Percentiles rank a stretch among this genome's conserved stretches.
Conservation (phyloP, 305 asterid species). For the Fraxinus dipetala region DNA sequence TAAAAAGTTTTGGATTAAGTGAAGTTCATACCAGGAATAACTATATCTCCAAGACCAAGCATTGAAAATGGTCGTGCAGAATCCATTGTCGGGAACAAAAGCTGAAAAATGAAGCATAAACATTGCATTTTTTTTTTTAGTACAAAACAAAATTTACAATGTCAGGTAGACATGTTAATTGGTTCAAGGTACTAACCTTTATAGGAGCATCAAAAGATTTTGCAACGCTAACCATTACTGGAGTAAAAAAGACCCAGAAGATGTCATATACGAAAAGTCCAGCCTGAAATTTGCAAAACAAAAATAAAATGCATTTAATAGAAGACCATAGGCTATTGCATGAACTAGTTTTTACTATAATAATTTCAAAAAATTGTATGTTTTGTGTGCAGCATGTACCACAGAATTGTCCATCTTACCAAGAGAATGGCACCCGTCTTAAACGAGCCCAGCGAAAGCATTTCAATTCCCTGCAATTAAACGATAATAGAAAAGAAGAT, state of each 20-base stretch:
- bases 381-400: neutral
- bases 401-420: slow-evolving; percentile 42
- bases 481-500: neutral
- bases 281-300: slow-evolving; percentile 47
- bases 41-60: slow-evolving; percentile 98
- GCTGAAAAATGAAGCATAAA: slow-evolving; percentile 35
- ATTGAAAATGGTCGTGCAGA: slow-evolving; percentile 84
- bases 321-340: slow-evolving; percentile 4
- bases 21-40: slow-evolving; percentile 71
- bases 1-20: slow-evolving; percentile 2
- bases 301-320: neutral
- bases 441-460: slow-evolving; percentile 99
- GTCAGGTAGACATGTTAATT: slow-evolving; percentile 10
- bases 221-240: slow-evolving; percentile 90
- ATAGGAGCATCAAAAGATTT: slow-evolving; percentile 89
- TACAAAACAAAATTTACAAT: neutral
- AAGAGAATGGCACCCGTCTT: slow-evolving; percentile 95
- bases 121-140: neutral
- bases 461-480: slow-evolving; percentile 80
- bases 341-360: neutral
- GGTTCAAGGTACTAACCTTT: slow-evolving; percentile 45
- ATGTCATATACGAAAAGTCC: slow-evolving; percentile 84
- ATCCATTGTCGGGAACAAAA: slow-evolving; percentile 65
- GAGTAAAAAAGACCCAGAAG: slow-evolving; percentile 92
- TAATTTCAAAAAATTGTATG: neutral